Evolutionary conservation across 495 filamentous ascomycete species (phyloP), one percentile per base, ranked within the genome.

Genomic region (Hypoxylon trugodes): DNA sequence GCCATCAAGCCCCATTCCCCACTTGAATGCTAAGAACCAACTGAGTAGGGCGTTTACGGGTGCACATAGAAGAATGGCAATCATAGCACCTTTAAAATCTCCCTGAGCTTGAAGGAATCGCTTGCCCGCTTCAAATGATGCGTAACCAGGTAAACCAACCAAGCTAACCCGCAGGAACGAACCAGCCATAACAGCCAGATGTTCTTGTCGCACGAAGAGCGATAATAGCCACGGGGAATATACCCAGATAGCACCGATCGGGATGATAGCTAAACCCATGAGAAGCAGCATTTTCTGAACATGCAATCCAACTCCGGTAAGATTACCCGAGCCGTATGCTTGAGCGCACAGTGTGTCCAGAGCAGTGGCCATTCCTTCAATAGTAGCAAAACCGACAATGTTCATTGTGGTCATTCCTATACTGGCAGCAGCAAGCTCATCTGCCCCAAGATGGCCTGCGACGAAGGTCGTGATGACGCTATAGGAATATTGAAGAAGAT

Each of bases 271-370:
- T 1, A 80, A 41, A 76, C 81, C 85, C 22, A 91, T 80, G 68
- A 91, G 88, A 63, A 77, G 77, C n/a, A 82, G 60, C 89, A 91
- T 91, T 21, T 87, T 81, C 69, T 91, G 87, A 60, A 89, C 80
- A 59, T 92, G 89, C 42, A 92, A 64, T 2, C 89, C 89, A 6
- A 92, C 89, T 6, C 90, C 75, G 59, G 84, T 82, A 58, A 81
- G 88, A 60, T 79, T 83, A 1, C 89, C 89, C 9, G 88, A 88
- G 22, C 89, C 89, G 69, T 90, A 92, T 0, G 89, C 88, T 72
- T 92, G 89, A 0, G 89, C 83, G 66, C 89, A 92, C 6, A 92
- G 81, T 0, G 89, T 92, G 69, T 92, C 89, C 19, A 92, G 77
- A 57, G 84, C 86, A 7, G 89, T 92, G 6, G 88, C 83, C 46